Percentiles rank a stretch among this genome's conserved stretches.
phyloP scores from a whole-genome alignment of 108 stramenopile species.

The Fragilaria radians region DNA sequence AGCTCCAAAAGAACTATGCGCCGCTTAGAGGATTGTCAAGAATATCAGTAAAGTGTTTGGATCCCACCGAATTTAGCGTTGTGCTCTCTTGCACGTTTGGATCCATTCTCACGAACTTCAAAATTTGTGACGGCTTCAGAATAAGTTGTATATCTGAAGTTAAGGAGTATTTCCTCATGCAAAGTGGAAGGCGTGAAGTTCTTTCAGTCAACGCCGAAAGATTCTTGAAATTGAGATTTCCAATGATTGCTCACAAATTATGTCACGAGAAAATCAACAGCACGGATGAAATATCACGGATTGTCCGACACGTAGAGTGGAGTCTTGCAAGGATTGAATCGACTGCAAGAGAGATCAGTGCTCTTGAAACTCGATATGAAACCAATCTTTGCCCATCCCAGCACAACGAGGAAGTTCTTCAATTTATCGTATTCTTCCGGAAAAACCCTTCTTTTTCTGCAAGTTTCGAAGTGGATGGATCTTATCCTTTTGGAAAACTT shows the following conservation, averaged over 20 bases:
- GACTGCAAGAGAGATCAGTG: slow-evolving; percentile 22
- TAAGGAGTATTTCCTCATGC: background rate
- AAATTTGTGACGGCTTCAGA: too few relatives aligned
- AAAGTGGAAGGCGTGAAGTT: slow-evolving; percentile 1
- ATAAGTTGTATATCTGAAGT: too few relatives aligned
- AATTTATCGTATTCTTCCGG: slow-evolving; percentile 18
- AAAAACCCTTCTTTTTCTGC: slow-evolving; percentile 3
- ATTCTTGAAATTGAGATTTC: background rate
- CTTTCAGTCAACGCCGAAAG: background rate
- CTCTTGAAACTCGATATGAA: slow-evolving; percentile 23
- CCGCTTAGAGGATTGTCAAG: too few relatives aligned
- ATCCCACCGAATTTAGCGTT: too few relatives aligned
- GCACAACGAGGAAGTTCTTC: slow-evolving; percentile 18
- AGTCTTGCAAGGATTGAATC: slow-evolving; percentile 22
- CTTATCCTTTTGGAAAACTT: slow-evolving; percentile 61
- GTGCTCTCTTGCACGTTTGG: too few relatives aligned
- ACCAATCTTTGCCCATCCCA: slow-evolving; percentile 15
- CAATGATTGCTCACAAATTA: background rate
- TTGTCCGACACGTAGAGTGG: slow-evolving; percentile 22
- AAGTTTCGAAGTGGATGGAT: slow-evolving; percentile 38
- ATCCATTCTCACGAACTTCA: too few relatives aligned
- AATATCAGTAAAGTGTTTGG: too few relatives aligned
- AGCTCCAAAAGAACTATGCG: too few relatives aligned
- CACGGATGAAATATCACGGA: background rate
- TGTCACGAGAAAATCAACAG: background rate